A percentile compares a stretch with the other conserved stretches of the same genome.
phyloP scores from a whole-genome alignment of 2,329 filamentous ascomycete genomes.

The Fusarium pseudograminearum region DNA sequence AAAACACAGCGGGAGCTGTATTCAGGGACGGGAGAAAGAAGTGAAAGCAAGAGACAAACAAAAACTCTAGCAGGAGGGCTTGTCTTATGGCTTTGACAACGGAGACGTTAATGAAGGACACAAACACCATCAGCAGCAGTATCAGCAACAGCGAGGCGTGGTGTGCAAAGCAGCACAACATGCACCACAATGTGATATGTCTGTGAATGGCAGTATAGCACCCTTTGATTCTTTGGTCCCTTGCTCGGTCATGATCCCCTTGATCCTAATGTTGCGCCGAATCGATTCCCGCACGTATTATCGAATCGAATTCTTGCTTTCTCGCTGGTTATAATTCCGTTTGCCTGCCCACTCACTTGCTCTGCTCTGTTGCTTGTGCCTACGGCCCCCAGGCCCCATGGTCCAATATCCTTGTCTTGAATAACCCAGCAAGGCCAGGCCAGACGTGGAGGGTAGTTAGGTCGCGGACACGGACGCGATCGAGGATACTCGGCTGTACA shows the following conservation, averaged over 20 bases:
- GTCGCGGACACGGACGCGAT: conserved; percentile 45
- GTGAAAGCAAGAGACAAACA: not conserved
- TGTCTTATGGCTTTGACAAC: conserved; percentile 37
- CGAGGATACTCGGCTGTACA: conserved; percentile 48
- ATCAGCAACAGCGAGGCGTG: conserved; percentile 17
- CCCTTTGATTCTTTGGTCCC: conserved; percentile 27
- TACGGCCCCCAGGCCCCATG: conserved; percentile 19
- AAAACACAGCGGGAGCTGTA: conserved; percentile 11
- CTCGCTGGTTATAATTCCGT: conserved; percentile 31
- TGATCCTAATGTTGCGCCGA: conserved; percentile 30
- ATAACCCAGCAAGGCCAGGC: conserved; percentile 36
- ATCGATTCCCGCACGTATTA: conserved; percentile 32
- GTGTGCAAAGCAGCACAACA: conserved; percentile 27
- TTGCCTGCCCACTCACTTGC: conserved; percentile 17
- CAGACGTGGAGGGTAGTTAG: conserved; percentile 45
- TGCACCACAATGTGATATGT: conserved; percentile 32
- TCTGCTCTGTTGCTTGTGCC: conserved; percentile 22
- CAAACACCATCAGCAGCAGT: conserved; percentile 1
- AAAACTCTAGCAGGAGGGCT: conserved; percentile 7
- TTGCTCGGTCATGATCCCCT: conserved; percentile 35
- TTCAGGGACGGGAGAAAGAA: conserved; percentile 13
- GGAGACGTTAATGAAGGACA: conserved; percentile 22
- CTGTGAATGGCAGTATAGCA: conserved; percentile 20
- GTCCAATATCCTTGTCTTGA: conserved; percentile 38
- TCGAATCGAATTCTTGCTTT: conserved; percentile 35